Conservation (phyloP, 2,329 filamentous ascomycete species). For the Aspergillus candidus region DNA sequence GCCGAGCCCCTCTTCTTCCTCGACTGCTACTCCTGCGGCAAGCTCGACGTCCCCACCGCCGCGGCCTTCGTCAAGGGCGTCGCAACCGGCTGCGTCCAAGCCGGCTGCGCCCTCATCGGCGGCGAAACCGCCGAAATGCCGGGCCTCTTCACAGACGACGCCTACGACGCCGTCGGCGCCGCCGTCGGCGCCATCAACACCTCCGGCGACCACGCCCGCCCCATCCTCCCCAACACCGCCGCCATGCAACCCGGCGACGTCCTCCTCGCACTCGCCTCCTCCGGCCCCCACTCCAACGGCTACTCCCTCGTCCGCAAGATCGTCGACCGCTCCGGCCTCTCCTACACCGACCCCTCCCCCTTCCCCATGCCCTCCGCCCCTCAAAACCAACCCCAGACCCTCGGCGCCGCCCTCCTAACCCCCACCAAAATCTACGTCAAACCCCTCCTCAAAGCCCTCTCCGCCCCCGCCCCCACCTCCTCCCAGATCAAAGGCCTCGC, state of each 20-base stretch:
- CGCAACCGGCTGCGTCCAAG: slow-evolving; percentile 75
- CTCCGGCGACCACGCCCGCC: slow-evolving; percentile 46
- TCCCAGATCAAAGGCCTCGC: slow-evolving; percentile 82
- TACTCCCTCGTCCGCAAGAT: slow-evolving; percentile 95
- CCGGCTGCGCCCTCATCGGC: slow-evolving; percentile 86
- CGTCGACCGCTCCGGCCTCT: slow-evolving; percentile 64
- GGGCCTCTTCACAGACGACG: slow-evolving; percentile 78
- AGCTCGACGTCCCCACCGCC: slow-evolving; percentile 70
- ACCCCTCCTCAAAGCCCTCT: slow-evolving; percentile 62
- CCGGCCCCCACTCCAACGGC: slow-evolving; percentile 90
- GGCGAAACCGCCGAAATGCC: slow-evolving; percentile 99
- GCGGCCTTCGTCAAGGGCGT: slow-evolving; percentile 88
- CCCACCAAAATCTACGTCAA: slow-evolving; percentile 94
- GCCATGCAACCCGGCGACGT: slow-evolving; percentile 78
- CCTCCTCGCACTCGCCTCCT: slow-evolving; percentile 76
- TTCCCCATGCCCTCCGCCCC: slow-evolving; percentile 71
- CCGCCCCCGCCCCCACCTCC: slow-evolving; percentile 37
- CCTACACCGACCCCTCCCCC: slow-evolving; percentile 66
- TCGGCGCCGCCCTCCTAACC: slow-evolving; percentile 75
- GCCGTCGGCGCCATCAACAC: slow-evolving; percentile 74
- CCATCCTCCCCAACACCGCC: slow-evolving; percentile 67
- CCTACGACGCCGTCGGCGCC: slow-evolving; percentile 89
- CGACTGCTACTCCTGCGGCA: slow-evolving; percentile 94
- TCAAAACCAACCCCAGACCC: slow-evolving; percentile 25
- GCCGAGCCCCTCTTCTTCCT: slow-evolving; percentile 94